Percentiles rank a stretch among this genome's conserved stretches.
Evolutionary conservation across 2,329 filamentous ascomycete species (phyloP).

Genomic region (Aspergillus fumigatus): DNA sequence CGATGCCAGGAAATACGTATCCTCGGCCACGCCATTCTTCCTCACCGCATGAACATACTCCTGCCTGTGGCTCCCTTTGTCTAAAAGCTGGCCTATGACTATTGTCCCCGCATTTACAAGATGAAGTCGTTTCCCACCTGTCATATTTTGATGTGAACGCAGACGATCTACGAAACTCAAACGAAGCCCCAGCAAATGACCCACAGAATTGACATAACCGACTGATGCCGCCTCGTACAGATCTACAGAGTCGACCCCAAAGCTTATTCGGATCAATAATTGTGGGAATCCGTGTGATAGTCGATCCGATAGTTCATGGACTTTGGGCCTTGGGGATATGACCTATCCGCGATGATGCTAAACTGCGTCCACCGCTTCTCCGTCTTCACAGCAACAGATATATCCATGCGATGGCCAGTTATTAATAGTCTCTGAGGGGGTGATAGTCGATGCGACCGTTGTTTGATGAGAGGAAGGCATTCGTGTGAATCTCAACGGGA

Average conservation of each 20-base stretch:
- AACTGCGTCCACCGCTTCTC: neutral
- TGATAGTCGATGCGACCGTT: neutral
- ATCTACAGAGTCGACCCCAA: neutral
- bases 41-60: slow-evolving; percentile 5
- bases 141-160: slow-evolving; percentile 7
- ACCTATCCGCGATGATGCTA: neutral
- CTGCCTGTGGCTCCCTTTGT: neutral
- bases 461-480: neutral
- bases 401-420: neutral
- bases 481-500: neutral
- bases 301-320: neutral
- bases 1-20: neutral
- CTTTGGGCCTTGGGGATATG: neutral
- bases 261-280: neutral
- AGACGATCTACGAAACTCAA: slow-evolving; percentile 3
- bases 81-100: neutral
- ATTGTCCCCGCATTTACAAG: neutral
- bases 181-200: slow-evolving; percentile 5
- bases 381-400: neutral
- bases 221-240: neutral
- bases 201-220: neutral
- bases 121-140: slow-evolving; percentile 12
- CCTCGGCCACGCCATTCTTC: neutral
- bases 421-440: neutral
- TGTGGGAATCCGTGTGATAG: neutral